Conservation (phyloP, 768 basidiomycete genomes). For the Trametes sanguinea region DNA sequence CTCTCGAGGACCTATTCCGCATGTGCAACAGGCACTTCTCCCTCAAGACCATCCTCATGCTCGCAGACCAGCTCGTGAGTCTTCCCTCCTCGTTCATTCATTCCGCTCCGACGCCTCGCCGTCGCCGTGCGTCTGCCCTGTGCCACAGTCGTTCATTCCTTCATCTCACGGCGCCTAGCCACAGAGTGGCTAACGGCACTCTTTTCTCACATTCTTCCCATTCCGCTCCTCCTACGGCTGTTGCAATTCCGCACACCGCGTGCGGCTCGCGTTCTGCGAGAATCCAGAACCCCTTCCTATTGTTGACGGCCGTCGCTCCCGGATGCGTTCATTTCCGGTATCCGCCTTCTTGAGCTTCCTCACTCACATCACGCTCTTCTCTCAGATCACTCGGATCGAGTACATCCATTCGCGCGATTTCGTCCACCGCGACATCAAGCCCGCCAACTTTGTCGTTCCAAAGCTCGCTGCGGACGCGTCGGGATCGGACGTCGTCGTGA, state of each 20-base stretch:
- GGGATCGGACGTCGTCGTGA: slow-evolving; percentile 64
- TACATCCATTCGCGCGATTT: slow-evolving; percentile 96
- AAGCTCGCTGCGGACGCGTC: slow-evolving; percentile 45
- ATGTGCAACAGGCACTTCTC: slow-evolving; percentile 90
- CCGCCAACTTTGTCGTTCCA: slow-evolving; percentile 93
- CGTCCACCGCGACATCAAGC: slow-evolving; percentile 97
- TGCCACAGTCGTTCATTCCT: not conserved
- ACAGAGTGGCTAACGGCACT: not conserved
- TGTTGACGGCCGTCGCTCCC: slow-evolving; percentile 1
- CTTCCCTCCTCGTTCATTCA: not conserved
- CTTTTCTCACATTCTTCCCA: not conserved
- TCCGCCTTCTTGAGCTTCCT: slow-evolving; percentile 10
- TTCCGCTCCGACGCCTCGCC: not conserved
- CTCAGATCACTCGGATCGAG: slow-evolving; percentile 89
- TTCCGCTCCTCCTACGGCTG: not conserved
- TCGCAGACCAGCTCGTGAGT: slow-evolving; percentile 92
- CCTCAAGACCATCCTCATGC: slow-evolving; percentile 89
- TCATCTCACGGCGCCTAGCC: slow-evolving; percentile 10
- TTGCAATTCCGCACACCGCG: not conserved
- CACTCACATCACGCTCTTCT: slow-evolving; percentile 19
- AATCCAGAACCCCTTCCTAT: not conserved
- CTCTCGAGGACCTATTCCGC: slow-evolving; percentile 84
- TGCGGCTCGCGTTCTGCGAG: not conserved
- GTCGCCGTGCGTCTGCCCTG: not conserved
- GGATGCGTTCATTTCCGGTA: slow-evolving; percentile 13